These are phyloP conservation scores for Dothistroma septosporum DNA, from an alignment of 2,329 filamentous ascomycete species.

Conservation along the genomic window DNA sequence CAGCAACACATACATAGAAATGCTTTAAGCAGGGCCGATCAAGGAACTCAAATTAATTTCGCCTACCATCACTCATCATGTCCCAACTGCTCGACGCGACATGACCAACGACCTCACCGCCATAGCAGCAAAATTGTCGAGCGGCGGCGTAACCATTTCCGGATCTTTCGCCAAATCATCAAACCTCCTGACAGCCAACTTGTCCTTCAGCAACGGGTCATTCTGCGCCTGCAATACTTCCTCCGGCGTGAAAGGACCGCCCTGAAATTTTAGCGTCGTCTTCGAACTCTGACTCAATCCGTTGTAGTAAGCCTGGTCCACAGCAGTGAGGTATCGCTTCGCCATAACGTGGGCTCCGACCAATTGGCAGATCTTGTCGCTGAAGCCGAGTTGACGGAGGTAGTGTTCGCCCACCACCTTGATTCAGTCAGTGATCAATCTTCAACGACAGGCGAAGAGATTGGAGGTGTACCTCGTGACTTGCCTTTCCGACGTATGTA, in stretches of 20 bases:
- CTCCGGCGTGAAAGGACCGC: slow-evolving; percentile 34
- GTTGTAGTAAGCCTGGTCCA: slow-evolving; percentile 34
- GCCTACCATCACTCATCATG: neutral
- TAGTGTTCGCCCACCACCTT: slow-evolving; percentile 36
- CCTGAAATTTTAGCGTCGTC: slow-evolving; percentile 38
- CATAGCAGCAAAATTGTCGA: slow-evolving; percentile 16
- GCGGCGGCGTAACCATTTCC: slow-evolving; percentile 18
- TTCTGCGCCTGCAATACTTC: slow-evolving; percentile 32
- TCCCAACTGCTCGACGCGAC: slow-evolving; percentile 1
- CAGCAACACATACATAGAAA: neutral
- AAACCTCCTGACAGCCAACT: slow-evolving; percentile 38
- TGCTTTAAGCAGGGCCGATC: neutral
- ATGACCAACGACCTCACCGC: slow-evolving; percentile 14
- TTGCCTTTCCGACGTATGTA: slow-evolving; percentile 37
- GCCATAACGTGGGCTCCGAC: slow-evolving; percentile 41
- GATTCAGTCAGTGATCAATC: neutral
- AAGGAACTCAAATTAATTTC: neutral
- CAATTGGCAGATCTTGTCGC: slow-evolving; percentile 35
- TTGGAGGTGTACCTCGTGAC: slow-evolving; percentile 32
- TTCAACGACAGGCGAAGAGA: neutral
- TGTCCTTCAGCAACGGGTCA: slow-evolving; percentile 35
- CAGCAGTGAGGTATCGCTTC: slow-evolving; percentile 40
- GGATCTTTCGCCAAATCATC: slow-evolving; percentile 38
- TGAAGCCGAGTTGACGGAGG: slow-evolving; percentile 35
- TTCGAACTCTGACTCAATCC: slow-evolving; percentile 38